Evolutionary conservation across 169 alveolate species (phyloP).

Genomic region (Besnoitia besnoiti): DNA sequence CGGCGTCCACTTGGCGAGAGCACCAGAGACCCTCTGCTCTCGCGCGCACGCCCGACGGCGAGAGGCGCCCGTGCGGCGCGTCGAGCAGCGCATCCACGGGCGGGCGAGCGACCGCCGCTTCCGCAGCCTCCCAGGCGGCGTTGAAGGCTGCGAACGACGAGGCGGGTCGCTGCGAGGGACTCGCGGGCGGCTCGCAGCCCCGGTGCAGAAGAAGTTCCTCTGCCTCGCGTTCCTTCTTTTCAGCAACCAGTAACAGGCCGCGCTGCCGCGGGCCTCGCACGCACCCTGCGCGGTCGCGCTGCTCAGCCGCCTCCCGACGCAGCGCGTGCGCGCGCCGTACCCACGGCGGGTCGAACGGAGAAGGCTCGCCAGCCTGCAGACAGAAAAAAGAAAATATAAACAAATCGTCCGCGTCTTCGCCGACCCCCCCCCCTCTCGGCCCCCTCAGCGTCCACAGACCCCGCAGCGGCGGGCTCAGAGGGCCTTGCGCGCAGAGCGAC

Average conservation of each 20-base stretch:
- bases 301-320: conserved; percentile 52
- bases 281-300: conserved; percentile 37
- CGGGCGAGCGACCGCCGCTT: no score
- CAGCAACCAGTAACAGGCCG: conserved; percentile 45
- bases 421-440: no score
- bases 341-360: background rate
- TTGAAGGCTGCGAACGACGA: background rate
- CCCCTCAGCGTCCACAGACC: no score
- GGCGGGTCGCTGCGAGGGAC: no score
- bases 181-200: background rate
- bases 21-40: background rate
- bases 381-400: background rate
- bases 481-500: no score
- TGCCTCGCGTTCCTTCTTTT: conserved; percentile 33
- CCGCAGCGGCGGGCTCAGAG: no score
- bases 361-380: conserved; percentile 5
- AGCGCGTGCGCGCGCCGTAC: conserved; percentile 8
- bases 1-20: background rate
- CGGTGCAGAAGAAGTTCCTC: background rate
- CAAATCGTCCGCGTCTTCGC: background rate
- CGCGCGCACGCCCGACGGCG: background rate
- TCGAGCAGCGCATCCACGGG: no score
- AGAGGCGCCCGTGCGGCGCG: background rate
- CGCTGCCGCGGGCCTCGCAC: conserved; percentile 56
- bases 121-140: background rate